Conservation (phyloP, 2,329 filamentous ascomycete species). For the Penicillium palitans region DNA sequence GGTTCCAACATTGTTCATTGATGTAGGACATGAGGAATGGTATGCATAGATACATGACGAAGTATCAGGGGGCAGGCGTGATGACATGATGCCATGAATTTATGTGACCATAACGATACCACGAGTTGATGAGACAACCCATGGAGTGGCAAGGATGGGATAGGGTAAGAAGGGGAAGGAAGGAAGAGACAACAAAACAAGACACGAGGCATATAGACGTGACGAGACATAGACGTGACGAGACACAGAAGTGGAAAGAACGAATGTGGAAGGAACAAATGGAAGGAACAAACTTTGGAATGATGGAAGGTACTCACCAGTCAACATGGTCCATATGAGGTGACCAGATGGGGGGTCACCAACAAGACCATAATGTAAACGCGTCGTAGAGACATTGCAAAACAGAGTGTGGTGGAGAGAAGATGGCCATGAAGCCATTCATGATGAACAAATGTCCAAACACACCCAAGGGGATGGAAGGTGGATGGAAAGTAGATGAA, state of each 20-base stretch:
- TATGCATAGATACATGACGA: neutral
- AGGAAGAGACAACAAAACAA: neutral
- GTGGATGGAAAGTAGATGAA: neutral
- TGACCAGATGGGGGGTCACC: neutral
- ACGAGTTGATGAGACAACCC: neutral
- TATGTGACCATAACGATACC: neutral
- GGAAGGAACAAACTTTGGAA: neutral
- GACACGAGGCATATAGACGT: too few relatives aligned
- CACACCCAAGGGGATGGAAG: neutral
- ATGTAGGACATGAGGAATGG: neutral
- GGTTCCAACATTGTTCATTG: neutral
- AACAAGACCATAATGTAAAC: neutral
- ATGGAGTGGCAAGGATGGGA: neutral
- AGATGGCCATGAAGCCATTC: neutral
- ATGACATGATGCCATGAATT: neutral
- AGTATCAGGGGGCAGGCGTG: neutral
- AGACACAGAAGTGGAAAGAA: neutral
- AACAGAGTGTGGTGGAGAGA: neutral
- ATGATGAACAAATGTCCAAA: neutral
- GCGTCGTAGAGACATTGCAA: neutral
- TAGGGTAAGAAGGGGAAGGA: too few relatives aligned
- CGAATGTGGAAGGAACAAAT: neutral
- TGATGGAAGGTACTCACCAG: neutral
- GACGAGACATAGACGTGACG: too few relatives aligned
- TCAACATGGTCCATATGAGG: too few relatives aligned